phyloP scores from a whole-genome alignment of 108 stramenopile species.

The Skeletonema marinoi region DNA sequence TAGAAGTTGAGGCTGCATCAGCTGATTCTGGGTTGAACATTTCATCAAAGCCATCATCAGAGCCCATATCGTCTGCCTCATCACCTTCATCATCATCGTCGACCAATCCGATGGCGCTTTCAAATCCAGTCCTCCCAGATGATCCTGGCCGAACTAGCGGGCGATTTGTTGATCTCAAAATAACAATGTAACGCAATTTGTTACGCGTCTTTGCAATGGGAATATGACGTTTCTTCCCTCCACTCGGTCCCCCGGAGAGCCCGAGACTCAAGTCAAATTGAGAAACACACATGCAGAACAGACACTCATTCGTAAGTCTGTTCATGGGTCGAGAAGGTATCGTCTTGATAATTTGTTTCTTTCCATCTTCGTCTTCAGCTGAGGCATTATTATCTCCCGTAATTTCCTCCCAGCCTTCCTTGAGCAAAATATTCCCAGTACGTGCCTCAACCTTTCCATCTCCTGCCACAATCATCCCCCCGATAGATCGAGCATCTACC shows the following conservation, averaged over 20 bases:
- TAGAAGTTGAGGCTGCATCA: not conserved
- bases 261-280: constrained; percentile 44
- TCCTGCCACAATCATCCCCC: constrained; percentile 29
- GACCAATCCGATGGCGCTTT: constrained; percentile 9
- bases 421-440: constrained; percentile 27
- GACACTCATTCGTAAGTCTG: constrained; percentile 44
- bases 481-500: constrained; percentile 37
- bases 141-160: constrained; percentile 50
- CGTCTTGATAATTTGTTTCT: not conserved
- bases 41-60: constrained; percentile 48
- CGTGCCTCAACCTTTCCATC: constrained; percentile 49
- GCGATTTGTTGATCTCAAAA: constrained; percentile 74
- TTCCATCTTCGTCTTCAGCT: constrained; percentile 3
- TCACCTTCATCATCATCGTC: constrained; percentile 46
- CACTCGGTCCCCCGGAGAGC: constrained; percentile 36
- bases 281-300: constrained; percentile 43
- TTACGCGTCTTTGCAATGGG: constrained; percentile 63
- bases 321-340: constrained; percentile 18
- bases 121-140: constrained; percentile 9
- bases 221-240: constrained; percentile 45
- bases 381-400: not conserved
- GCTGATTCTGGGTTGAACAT: constrained; percentile 49
- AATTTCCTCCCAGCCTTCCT: constrained; percentile 39
- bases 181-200: constrained; percentile 71
- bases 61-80: constrained; percentile 42